A percentile compares a stretch with the other conserved stretches of the same genome.
These are phyloP conservation scores for Elaeagnus macrophylla DNA, from an alignment of 306 rosid species.

Conservation along the genomic window DNA sequence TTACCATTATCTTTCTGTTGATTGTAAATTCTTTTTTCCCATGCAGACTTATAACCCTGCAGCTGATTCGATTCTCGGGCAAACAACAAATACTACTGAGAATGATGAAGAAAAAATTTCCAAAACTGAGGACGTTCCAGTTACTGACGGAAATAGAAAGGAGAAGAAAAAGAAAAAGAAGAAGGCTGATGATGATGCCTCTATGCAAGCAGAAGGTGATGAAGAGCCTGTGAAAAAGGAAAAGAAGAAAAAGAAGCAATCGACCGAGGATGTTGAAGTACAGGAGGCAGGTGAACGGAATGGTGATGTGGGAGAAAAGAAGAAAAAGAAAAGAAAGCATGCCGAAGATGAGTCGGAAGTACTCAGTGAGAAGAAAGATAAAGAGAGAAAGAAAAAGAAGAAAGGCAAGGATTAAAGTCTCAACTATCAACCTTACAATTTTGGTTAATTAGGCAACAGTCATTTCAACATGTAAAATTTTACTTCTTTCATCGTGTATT, in stretches of 20 bases:
- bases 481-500: neutral
- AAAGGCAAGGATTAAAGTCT: conserved; percentile 21
- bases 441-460: conserved; percentile 24
- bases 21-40: conserved; percentile 8
- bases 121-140: conserved; percentile 19
- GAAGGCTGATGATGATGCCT: conserved; percentile 25
- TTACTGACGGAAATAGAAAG: conserved; percentile 13
- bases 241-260: conserved; percentile 43
- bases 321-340: conserved; percentile 47
- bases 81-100: conserved; percentile 9
- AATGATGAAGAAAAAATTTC: conserved; percentile 30
- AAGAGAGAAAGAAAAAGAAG: conserved; percentile 54
- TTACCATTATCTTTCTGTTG: neutral
- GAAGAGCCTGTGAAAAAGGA: conserved; percentile 31
- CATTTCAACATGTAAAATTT: conserved; percentile 23
- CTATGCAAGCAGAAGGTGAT: conserved; percentile 17
- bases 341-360: conserved; percentile 36
- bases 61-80: conserved; percentile 62
- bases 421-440: conserved; percentile 10
- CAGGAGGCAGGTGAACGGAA: conserved; percentile 9
- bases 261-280: conserved; percentile 30
- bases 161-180: conserved; percentile 57
- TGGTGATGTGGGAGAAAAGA: conserved; percentile 27
- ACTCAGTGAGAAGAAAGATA: conserved; percentile 44
- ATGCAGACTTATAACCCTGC: conserved; percentile 74